Conservation (phyloP, 345 rosid genomes). For the Cardamine chenopodiifolia region DNA sequence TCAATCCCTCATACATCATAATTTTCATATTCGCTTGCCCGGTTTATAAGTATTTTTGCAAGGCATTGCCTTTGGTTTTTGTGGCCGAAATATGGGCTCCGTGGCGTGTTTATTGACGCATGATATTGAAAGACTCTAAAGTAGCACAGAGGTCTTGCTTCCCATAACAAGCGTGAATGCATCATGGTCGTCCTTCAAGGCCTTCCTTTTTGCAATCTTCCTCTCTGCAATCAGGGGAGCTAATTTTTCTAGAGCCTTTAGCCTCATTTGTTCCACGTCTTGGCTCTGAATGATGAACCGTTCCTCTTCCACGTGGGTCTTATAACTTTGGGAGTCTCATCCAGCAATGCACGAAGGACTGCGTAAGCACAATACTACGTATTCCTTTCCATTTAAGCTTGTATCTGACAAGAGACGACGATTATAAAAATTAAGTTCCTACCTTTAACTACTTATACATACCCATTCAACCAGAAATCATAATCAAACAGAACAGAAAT, state of each 20-base stretch:
- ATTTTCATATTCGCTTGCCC: no score
- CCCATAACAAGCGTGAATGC: no score
- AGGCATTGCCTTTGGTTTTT: no score
- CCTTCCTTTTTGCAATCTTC: no score
- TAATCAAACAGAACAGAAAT: neutral
- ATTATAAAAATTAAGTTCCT: neutral
- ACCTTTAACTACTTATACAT: neutral
- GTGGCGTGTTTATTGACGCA: no score
- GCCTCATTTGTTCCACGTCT: conserved; percentile 56
- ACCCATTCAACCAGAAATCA: neutral
- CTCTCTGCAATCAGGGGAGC: no score
- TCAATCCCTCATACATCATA: no score
- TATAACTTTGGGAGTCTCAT: neutral
- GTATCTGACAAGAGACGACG: neutral
- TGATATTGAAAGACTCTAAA: no score
- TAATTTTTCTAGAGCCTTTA: conserved; percentile 39
- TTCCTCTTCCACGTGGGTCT: conserved; percentile 50
- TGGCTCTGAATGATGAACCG: neutral
- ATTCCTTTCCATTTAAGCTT: neutral
- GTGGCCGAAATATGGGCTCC: no score
- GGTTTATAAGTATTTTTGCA: no score
- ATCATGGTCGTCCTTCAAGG: conserved; percentile 83
- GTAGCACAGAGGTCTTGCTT: no score
- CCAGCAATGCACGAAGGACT: neutral
- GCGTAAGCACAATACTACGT: neutral